A percentile compares a stretch with the other conserved stretches of the same genome.
phyloP scores from a whole-genome alignment of 73 alveolate genomes.

The Loxodes magnus region DNA sequence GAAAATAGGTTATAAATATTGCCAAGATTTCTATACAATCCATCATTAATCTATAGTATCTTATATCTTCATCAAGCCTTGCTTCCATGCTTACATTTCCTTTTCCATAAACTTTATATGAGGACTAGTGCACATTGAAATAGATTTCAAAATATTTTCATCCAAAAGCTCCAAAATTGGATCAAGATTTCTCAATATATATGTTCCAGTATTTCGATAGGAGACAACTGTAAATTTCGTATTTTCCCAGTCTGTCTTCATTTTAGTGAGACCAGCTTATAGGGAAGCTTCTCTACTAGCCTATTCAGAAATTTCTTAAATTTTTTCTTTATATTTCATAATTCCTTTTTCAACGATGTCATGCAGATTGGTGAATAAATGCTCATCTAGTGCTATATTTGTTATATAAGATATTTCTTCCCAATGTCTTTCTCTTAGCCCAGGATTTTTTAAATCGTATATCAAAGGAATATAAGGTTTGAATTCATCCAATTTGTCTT shows the following conservation, averaged over 20 bases:
- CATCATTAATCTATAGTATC: slow-evolving; percentile 82
- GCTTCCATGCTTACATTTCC: slow-evolving; percentile 63
- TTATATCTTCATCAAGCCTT: slow-evolving; percentile 54
- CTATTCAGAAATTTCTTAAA: slow-evolving; percentile 55
- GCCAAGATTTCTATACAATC: slow-evolving; percentile 72
- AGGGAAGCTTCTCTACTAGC: slow-evolving; percentile 71
- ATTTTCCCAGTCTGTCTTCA: slow-evolving; percentile 68
- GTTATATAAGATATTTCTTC: slow-evolving; percentile 25
- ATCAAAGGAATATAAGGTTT: slow-evolving; percentile 57
- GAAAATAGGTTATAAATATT: slow-evolving; percentile 80
- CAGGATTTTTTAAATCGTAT: slow-evolving; percentile 29
- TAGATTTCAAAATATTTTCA: slow-evolving; percentile 62
- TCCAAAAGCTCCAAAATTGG: slow-evolving; percentile 68
- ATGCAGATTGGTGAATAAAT: slow-evolving; percentile 18
- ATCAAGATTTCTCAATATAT: slow-evolving; percentile 58
- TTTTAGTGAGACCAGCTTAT: slow-evolving; percentile 60
- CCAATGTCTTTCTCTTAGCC: slow-evolving; percentile 41
- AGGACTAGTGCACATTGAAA: slow-evolving; percentile 63
- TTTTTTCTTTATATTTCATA: slow-evolving; percentile 53
- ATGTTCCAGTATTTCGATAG: slow-evolving; percentile 61
- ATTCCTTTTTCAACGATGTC: slow-evolving; percentile 41
- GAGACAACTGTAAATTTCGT: slow-evolving; percentile 53
- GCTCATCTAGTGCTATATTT: slow-evolving; percentile 19
- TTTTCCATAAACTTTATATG: slow-evolving; percentile 63
- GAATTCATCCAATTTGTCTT: slow-evolving; percentile 43